Evolutionary conservation across 768 basidiomycete species (phyloP), one percentile per base, ranked within the genome.

Genomic region (Daedaleopsis sinensis): DNA sequence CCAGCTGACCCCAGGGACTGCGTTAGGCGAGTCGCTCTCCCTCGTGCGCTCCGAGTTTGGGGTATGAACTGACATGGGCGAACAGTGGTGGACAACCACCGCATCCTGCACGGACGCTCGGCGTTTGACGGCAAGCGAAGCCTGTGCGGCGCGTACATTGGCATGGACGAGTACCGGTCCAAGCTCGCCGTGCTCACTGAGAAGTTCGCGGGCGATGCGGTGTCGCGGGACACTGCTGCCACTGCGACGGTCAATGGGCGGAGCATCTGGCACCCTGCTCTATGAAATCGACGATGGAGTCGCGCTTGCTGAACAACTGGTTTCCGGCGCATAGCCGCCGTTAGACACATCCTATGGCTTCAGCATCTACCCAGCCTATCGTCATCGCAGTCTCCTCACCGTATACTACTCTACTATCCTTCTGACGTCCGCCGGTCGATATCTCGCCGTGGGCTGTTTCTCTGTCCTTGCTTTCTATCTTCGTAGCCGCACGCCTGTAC

Each of bases 141-240:
- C 1, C 93, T 99, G 87, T 98, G 96, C 69, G 96, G 96, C 2
- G 97, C 96, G 0, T 99, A 99, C 72, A 84, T 98, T 58, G 92
- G 93, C 0, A 79, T 84, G 13, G 96, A 99, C 72, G 97, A 99
- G 71, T 98, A 89, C 72, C 81, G 82, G 42, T 95, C 94, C 0
- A 88, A 88, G 65, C 77, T 96, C 12, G 80, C 83, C 1, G 88
- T 90, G 13, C 77, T 93, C 8, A 75, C 71, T 37, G 89, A 91
- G 72, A 81, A 78, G 61, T 90, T 86, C 62, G 75, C 76, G 3
- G 71, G 78, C 11, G 64, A 66, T 57, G n/a, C 48, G n/a, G 56
- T 68, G 27, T 54, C 59, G 43, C 55, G 38, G 52, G 70, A 68
- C 24, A 71, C 66, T 18, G 37, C 64, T 19, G 44, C 21, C 73